Percentiles rank a stretch among this genome's conserved stretches.
phyloP scores from a whole-genome alignment of 345 rosid species.

The Brassica carinata region DNA sequence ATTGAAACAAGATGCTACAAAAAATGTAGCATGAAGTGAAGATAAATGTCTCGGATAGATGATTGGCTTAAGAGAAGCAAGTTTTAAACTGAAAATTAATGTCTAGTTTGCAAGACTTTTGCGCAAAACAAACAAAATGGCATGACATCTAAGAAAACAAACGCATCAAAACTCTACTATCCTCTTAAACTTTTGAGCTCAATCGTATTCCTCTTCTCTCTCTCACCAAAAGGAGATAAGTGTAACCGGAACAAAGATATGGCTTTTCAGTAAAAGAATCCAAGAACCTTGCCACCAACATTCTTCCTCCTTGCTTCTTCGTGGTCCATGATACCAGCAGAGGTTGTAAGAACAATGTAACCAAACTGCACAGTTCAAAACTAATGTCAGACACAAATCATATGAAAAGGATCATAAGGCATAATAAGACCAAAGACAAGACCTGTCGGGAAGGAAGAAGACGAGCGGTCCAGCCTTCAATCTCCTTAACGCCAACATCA shows the following conservation, averaged over 20 bases:
- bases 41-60: background rate
- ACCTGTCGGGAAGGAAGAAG: slow-evolving; percentile 90
- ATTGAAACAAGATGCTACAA: background rate
- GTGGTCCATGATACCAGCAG: slow-evolving; percentile 87
- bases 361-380: slow-evolving; percentile 54
- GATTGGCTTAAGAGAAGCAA: slow-evolving; percentile 13
- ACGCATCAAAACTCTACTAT: slow-evolving; percentile 30
- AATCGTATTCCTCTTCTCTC: slow-evolving; percentile 23
- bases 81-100: slow-evolving; percentile 11
- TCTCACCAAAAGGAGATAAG: slow-evolving; percentile 32
- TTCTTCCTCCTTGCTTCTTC: slow-evolving; percentile 91
- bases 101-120: slow-evolving; percentile 24
- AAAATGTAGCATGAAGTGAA: background rate
- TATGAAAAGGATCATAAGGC: background rate
- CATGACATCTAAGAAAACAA: slow-evolving; percentile 21
- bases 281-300: slow-evolving; percentile 82
- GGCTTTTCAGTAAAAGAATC: slow-evolving; percentile 63
- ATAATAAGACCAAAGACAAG: background rate
- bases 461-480: slow-evolving; percentile 88
- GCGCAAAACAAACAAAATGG: slow-evolving; percentile 31
- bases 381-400: background rate
- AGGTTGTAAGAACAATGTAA: slow-evolving; percentile 75
- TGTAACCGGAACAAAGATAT: slow-evolving; percentile 13
- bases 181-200: slow-evolving; percentile 22
- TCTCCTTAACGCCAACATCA: slow-evolving; percentile 82